Evolutionary conservation across 2,329 filamentous ascomycete species (phyloP).

Genomic region (Apiospora malaysiana): DNA sequence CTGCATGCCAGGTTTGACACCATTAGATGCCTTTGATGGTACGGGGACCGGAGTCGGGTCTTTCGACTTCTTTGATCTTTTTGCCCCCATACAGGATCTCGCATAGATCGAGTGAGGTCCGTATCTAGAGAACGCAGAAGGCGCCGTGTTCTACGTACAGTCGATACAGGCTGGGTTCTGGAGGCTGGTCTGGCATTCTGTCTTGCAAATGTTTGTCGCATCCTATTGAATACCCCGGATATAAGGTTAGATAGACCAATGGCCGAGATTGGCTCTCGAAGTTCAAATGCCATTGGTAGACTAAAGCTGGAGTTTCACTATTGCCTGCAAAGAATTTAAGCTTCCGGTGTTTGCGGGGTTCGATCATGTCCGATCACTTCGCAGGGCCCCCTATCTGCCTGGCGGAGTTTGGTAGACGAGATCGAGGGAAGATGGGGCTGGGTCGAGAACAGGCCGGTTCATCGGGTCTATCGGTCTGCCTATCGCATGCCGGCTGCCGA

Average conservation of each 20-base stretch:
- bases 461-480: background rate
- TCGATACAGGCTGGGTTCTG: background rate
- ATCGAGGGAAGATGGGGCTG: background rate
- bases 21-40: background rate
- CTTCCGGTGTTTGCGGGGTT: background rate
- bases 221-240: background rate
- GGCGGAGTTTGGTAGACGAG: background rate
- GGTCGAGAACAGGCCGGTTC: background rate
- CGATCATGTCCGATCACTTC: background rate
- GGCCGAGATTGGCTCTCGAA: background rate
- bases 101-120: background rate
- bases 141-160: too few relatives aligned
- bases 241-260: background rate
- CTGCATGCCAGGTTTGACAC: background rate
- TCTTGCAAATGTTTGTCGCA: background rate
- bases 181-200: background rate
- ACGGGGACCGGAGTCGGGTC: constrained; percentile 8
- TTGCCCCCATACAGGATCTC: background rate
- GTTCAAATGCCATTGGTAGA: background rate
- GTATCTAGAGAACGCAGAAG: too few relatives aligned
- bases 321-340: background rate
- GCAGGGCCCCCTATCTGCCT: background rate
- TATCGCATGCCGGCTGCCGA: constrained; percentile 5
- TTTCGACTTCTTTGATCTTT: constrained; percentile 16
- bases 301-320: background rate